phyloP scores from a whole-genome alignment of 139 green algal species.

The Closterium sp. region DNA sequence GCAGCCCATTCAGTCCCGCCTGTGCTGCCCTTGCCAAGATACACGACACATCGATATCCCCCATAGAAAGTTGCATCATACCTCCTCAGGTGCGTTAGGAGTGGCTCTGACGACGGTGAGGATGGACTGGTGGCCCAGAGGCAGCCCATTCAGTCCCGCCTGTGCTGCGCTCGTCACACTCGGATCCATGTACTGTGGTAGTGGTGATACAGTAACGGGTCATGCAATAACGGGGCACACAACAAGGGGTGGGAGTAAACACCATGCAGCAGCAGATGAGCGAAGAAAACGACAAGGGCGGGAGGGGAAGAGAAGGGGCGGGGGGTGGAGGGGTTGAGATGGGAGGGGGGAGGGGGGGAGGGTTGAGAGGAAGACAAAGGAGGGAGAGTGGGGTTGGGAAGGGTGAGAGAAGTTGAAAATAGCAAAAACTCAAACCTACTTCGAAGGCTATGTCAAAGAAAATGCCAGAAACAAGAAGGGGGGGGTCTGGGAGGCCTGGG shows the following conservation, averaged over 20 bases:
- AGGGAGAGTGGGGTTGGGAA: not conserved
- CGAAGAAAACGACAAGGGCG: not conserved
- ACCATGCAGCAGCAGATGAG: not conserved
- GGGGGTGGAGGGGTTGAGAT: too few relatives aligned
- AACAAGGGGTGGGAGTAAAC: not conserved
- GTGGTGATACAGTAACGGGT: not conserved
- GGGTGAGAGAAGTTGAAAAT: too few relatives aligned
- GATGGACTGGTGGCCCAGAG: conserved; percentile 1
- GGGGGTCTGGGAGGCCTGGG: too few relatives aligned
- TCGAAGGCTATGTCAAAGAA: too few relatives aligned
- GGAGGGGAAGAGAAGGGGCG: too few relatives aligned
- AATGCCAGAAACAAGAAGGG: too few relatives aligned
- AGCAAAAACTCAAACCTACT: too few relatives aligned
- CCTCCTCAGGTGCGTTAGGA: conserved; percentile 15
- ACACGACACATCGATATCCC: too few relatives aligned
- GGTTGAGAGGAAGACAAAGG: not conserved
- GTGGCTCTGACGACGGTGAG: conserved; percentile 28
- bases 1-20: conserved; percentile 36
- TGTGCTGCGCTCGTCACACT: conserved; percentile 10
- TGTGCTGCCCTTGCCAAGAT: not conserved
- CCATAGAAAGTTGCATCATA: too few relatives aligned
- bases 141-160: conserved; percentile 34
- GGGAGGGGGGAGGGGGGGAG: too few relatives aligned
- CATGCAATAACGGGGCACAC: not conserved
- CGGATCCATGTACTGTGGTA: conserved; percentile 41